phyloP scores from a whole-genome alignment of 352 stramenopile genomes.

The Globisporangium irregulare region DNA sequence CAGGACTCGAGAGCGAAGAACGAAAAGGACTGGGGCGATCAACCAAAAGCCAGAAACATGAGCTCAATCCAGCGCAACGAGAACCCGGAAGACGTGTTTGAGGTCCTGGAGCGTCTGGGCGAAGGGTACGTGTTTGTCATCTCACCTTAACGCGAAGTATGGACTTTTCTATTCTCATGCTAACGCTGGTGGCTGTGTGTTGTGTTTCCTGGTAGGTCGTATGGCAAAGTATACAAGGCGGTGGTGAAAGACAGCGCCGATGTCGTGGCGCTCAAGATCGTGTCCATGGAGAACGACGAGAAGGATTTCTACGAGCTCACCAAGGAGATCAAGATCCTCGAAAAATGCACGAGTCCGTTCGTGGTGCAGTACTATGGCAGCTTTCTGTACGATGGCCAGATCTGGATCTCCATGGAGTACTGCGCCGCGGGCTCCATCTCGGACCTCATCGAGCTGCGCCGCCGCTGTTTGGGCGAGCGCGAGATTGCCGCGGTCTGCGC shows the following conservation, averaged over 20 bases:
- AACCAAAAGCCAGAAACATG: slow-evolving; percentile 24
- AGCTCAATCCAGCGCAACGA: slow-evolving; percentile 59
- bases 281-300: slow-evolving; percentile 79
- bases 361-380: slow-evolving; percentile 86
- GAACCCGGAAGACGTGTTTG: slow-evolving; percentile 68
- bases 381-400: slow-evolving; percentile 68
- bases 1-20: neutral
- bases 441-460: slow-evolving; percentile 67
- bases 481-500: slow-evolving; percentile 75
- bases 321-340: slow-evolving; percentile 85
- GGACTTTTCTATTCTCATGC: neutral
- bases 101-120: slow-evolving; percentile 75
- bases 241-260: slow-evolving; percentile 53
- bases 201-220: slow-evolving; percentile 37
- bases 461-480: slow-evolving; percentile 47
- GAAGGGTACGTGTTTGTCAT: slow-evolving; percentile 39
- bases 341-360: slow-evolving; percentile 74
- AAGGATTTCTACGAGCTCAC: slow-evolving; percentile 58
- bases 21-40: neutral
- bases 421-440: slow-evolving; percentile 81
- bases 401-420: slow-evolving; percentile 91
- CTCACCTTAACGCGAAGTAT: neutral
- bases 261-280: slow-evolving; percentile 82
- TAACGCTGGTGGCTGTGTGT: neutral
- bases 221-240: slow-evolving; percentile 85